Evolutionary conservation across 164 flowering plant genomes (phyloP), one percentile per base, ranked within the genome.

Genomic region (Magnolia officinalis): DNA sequence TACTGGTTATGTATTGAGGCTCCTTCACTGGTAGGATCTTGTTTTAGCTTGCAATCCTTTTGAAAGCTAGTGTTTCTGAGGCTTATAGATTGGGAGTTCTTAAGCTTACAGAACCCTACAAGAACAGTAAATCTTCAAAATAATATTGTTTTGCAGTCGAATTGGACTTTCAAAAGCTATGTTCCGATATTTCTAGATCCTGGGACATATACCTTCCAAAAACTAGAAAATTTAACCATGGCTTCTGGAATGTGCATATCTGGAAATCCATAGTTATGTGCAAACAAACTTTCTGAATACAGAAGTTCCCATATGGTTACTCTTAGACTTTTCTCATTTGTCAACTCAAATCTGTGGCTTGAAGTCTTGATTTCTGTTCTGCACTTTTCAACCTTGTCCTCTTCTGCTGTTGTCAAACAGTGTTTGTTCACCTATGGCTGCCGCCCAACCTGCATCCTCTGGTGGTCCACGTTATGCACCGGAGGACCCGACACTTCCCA

Each of bases 401-500:
- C 31, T 31, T 29, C 71, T 68, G 49, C 51, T 68, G 71, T 18
- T 31, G n/a, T 37, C 29, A 45, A 16, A 26, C 31, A 24, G 19
- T 29, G 29, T 8, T 68, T 16, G 4, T 13, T 26, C 11, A 50
- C 79, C 49, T n/a, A 91, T 90, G 92, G 91, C 90, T 78, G 88
- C 90, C 18, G 75, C 89, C 58, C 90, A 86, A 64, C 19, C 78
- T 61, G 84, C 86, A 6, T 26, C 87, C 16, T 75, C 92, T 52
- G 65, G 65, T 76, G 89, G 88, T 72, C 88, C 90, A 37, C 88
- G 97, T 0, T 95, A 90, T 84, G 97, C 97, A 2, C 94, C 97
- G 5, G 89, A 86, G 63, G 97, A 93, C 70, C 97, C 97, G 0
- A 87, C 95, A 31, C 96, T 95, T 16, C 98, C 98, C 0, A 93